phyloP scores from a whole-genome alignment of 176 grass and related monocot genomes.

The Dendrocalamus sinicus region DNA sequence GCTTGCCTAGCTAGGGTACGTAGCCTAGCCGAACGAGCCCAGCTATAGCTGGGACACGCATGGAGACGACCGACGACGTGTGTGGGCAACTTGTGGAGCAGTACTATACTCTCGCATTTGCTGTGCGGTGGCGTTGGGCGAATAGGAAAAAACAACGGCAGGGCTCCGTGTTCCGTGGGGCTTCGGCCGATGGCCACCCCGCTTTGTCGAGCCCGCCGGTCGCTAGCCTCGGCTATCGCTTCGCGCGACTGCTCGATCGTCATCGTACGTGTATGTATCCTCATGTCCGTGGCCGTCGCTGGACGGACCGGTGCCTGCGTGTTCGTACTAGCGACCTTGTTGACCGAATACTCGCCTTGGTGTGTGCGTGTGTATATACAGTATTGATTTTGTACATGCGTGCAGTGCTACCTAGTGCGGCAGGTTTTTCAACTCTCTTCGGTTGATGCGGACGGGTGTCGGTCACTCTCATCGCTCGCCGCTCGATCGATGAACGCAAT shows the following conservation, averaged over 20 bases:
- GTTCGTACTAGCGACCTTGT: background rate
- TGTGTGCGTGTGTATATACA: background rate
- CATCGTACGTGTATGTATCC: background rate
- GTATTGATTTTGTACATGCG: background rate
- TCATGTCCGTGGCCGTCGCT: constrained; percentile 5
- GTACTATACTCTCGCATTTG: background rate
- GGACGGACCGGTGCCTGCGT: background rate
- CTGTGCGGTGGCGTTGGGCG: background rate
- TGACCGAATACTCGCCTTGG: background rate
- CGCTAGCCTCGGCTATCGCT: background rate
- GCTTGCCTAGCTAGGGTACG: background rate
- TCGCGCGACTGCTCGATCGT: no score
- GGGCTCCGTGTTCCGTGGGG: constrained; percentile 40
- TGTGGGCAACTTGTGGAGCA: background rate
- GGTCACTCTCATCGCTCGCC: background rate
- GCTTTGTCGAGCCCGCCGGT: constrained; percentile 43
- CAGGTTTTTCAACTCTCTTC: background rate
- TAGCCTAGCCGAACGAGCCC: background rate
- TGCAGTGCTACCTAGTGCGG: background rate
- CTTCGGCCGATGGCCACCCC: constrained; percentile 23
- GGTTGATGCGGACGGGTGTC: constrained; percentile 39
- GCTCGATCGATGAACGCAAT: constrained; percentile 28
- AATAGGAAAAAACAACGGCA: constrained; percentile 2
- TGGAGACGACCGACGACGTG: background rate
- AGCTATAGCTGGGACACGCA: background rate